A percentile compares a stretch with the other conserved stretches of the same genome.
phyloP scores from a whole-genome alignment of 192 early-diverging fungal genomes.

The Coemansia sp. region DNA sequence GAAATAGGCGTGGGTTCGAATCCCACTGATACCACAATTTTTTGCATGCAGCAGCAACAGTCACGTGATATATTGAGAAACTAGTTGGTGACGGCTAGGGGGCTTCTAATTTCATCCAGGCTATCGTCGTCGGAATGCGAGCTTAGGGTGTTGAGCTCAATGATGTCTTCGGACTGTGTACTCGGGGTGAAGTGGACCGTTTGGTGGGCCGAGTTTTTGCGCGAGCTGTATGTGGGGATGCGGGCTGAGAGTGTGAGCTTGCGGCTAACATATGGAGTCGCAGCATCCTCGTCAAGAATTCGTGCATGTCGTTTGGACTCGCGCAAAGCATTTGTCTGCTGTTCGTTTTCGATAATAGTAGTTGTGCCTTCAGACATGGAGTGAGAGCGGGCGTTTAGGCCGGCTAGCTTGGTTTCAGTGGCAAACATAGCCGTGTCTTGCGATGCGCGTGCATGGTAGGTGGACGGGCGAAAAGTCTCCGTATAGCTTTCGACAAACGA shows the following conservation, averaged over 20 bases:
- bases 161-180: not conserved
- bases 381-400: not conserved
- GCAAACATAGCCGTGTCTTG: conserved; percentile 8
- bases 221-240: conserved; percentile 23
- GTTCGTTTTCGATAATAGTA: conserved; percentile 23
- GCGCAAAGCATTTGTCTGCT: not conserved
- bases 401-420: too few relatives aligned
- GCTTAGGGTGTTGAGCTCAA: conserved; percentile 4
- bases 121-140: conserved; percentile 3
- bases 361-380: conserved; percentile 24
- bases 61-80: too few relatives aligned
- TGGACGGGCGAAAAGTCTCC: conserved; percentile 23
- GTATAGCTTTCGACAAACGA: conserved; percentile 22
- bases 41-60: too few relatives aligned
- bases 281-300: conserved; percentile 15
- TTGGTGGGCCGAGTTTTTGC: not conserved
- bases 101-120: conserved; percentile 1
- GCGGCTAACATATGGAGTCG: conserved; percentile 17
- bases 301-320: conserved; percentile 29
- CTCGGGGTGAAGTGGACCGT: conserved; percentile 6
- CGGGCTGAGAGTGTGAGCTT: conserved; percentile 29
- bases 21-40: too few relatives aligned
- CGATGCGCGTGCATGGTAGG: conserved; percentile 14
- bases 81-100: not conserved
- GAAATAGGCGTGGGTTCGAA: too few relatives aligned